Conservation (phyloP, 164 flowering plant species). For the Nelumbo lutea region DNA sequence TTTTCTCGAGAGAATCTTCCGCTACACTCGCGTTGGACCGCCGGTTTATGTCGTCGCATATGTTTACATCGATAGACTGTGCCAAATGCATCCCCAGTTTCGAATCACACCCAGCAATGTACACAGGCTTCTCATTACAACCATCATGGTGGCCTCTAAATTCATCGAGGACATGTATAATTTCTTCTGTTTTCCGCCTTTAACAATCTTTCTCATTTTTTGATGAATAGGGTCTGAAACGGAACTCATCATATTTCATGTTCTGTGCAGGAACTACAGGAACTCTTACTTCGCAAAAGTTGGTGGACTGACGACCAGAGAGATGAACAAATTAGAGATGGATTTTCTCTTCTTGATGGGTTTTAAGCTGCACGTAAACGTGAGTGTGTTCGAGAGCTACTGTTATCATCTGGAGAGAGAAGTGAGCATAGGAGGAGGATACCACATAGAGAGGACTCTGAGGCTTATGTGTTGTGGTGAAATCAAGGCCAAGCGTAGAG, state of each 20-base stretch:
- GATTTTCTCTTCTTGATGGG: constrained; percentile 81
- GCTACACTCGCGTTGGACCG: constrained; percentile 66
- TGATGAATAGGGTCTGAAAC: too few species aligned
- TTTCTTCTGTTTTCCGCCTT: background rate
- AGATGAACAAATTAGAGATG: constrained; percentile 72
- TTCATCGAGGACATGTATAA: constrained; percentile 79
- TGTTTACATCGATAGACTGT: constrained; percentile 73
- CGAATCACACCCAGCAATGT: constrained; percentile 61
- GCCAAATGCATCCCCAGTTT: constrained; percentile 58
- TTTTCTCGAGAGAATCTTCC: constrained; percentile 76
- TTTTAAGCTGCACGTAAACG: constrained; percentile 79
- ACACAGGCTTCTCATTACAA: constrained; percentile 78
- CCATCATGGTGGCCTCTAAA: constrained; percentile 91
- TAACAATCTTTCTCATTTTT: background rate
- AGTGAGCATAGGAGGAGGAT: constrained; percentile 89
- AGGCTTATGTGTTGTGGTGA: constrained; percentile 53
- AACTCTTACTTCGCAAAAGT: constrained; percentile 84
- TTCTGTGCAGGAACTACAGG: constrained; percentile 69
- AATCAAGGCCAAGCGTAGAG: constrained; percentile 44
- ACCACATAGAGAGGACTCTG: constrained; percentile 74
- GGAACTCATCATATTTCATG: background rate
- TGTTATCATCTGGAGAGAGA: constrained; percentile 88
- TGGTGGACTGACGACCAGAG: constrained; percentile 68
- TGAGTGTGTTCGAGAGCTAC: constrained; percentile 84
- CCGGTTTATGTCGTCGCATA: constrained; percentile 85